Evolutionary conservation across 2,329 filamentous ascomycete species (phyloP).

Genomic region (Fusarium tjaetaba): DNA sequence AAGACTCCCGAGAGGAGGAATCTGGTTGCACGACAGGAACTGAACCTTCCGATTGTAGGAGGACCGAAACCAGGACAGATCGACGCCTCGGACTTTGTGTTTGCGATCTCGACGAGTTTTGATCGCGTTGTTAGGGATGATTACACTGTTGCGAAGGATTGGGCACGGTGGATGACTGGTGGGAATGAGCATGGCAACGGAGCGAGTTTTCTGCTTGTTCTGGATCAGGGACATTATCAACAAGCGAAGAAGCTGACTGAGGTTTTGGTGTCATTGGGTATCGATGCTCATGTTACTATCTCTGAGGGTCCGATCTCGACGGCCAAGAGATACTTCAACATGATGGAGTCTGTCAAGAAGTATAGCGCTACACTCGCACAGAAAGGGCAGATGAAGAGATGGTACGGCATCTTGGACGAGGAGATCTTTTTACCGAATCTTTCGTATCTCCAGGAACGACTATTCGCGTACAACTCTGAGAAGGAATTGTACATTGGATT

Average conservation of each 20-base stretch:
- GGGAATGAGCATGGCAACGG: conserved; percentile 54
- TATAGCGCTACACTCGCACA: conserved; percentile 48
- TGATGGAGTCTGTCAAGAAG: conserved; percentile 48
- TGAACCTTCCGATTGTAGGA: conserved; percentile 48
- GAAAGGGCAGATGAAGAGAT: conserved; percentile 51
- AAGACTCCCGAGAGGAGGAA: conserved; percentile 37
- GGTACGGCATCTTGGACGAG: conserved; percentile 58
- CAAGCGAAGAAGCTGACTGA: conserved; percentile 48
- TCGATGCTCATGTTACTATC: conserved; percentile 52
- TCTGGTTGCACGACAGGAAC: conserved; percentile 43
- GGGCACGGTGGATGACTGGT: conserved; percentile 59
- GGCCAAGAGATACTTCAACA: conserved; percentile 51
- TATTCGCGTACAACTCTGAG: conserved; percentile 48
- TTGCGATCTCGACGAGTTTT: conserved; percentile 57
- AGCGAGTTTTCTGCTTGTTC: conserved; percentile 53
- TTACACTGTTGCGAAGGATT: conserved; percentile 53
- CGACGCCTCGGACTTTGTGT: conserved; percentile 54
- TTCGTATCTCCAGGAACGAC: conserved; percentile 50
- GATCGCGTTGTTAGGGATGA: conserved; percentile 52
- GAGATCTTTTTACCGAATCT: conserved; percentile 58
- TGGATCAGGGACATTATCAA: conserved; percentile 51
- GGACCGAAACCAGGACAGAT: conserved; percentile 47
- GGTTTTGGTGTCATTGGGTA: conserved; percentile 49
- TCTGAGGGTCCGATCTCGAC: conserved; percentile 47
- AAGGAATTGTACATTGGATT: conserved; percentile 54